A percentile compares a stretch with the other conserved stretches of the same genome.
These are phyloP conservation scores for Colletotrichum neosansevieriae DNA, from an alignment of 2,329 filamentous ascomycete species.

Conservation along the genomic window DNA sequence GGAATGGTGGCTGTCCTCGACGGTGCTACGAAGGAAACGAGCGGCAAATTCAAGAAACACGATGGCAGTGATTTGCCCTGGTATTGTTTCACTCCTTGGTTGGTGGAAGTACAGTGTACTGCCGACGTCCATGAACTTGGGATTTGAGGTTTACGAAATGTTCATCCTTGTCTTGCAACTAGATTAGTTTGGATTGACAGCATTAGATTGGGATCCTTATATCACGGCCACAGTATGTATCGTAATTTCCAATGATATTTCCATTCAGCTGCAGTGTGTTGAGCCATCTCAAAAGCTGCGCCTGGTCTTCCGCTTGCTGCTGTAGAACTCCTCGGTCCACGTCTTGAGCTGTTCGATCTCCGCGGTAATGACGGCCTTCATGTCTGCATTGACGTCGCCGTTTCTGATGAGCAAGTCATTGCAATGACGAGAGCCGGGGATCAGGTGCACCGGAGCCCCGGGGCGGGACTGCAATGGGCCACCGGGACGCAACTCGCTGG, in stretches of 20 bases:
- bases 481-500: slow-evolving; percentile 64
- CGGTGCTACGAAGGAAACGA: slow-evolving; percentile 22
- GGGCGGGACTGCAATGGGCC: slow-evolving; percentile 63
- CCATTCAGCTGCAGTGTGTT: neutral
- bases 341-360: slow-evolving; percentile 62
- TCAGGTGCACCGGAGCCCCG: slow-evolving; percentile 63
- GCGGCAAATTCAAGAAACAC: slow-evolving; percentile 38
- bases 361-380: slow-evolving; percentile 57
- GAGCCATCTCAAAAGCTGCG: neutral
- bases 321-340: slow-evolving; percentile 67
- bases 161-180: too few relatives aligned
- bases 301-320: slow-evolving; percentile 10
- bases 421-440: slow-evolving; percentile 67
- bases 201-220: too few relatives aligned
- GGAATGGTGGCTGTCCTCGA: slow-evolving; percentile 19
- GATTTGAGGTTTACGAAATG: too few relatives aligned
- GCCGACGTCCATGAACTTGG: too few relatives aligned
- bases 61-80: slow-evolving; percentile 35
- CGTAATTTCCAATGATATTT: too few relatives aligned
- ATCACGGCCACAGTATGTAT: too few relatives aligned
- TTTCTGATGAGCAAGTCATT: slow-evolving; percentile 63
- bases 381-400: slow-evolving; percentile 57
- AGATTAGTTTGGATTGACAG: too few relatives aligned
- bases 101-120: too few relatives aligned
- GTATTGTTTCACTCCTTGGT: neutral